Evolutionary conservation across 768 basidiomycete genomes (phyloP), one percentile per base, ranked within the genome.

Genomic region (Dictyophora rubrovolvata): DNA sequence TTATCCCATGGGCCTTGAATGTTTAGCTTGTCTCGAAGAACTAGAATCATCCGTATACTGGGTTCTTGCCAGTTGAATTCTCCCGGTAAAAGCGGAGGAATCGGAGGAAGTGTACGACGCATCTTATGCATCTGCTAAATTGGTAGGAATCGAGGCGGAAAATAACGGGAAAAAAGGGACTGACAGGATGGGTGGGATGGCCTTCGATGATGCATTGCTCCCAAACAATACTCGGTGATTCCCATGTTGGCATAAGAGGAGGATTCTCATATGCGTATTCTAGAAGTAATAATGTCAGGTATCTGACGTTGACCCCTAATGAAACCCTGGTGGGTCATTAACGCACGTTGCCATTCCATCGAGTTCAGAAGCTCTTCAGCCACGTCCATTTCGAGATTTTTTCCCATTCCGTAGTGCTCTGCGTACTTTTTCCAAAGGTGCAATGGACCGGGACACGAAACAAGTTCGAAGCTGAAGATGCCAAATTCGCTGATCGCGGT

Each of bases 191-290:
- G 0, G 80, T 82, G 21, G 81, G 81, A 66, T 83, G 81, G 1
- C 81, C 81, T 17, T 78, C 75, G 10, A 82, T 75, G 17, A 83
- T 71, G 62, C 79, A 79, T 64, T 83, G 81, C 63, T 83, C 81
- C 78, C 80, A 83, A 63, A 77, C 71, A 55, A 80, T 79, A 2
- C 76, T 68, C 9, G 73, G 54, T 18, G 77, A 78, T 18, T 63
- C 60, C 46, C 79, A 63, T 37, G 68, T 66, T 21, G 80, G 80
- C n/a, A 51, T 36, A 61, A 20, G 53, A 1, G 78, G 75, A 17
- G 79, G 78, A 48, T 68, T 66, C 49, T 67, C 69, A 63, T 73
- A 79, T 0, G 75, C 67, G 5, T 69, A 55, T 21, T 69, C 78
- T 79, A 48, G 9, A 36, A 47, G 22, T 16, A 47, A 28, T 7